These are phyloP conservation scores for Klebsormidium nitens DNA, from an alignment of 139 green algal species.

Conservation along the genomic window DNA sequence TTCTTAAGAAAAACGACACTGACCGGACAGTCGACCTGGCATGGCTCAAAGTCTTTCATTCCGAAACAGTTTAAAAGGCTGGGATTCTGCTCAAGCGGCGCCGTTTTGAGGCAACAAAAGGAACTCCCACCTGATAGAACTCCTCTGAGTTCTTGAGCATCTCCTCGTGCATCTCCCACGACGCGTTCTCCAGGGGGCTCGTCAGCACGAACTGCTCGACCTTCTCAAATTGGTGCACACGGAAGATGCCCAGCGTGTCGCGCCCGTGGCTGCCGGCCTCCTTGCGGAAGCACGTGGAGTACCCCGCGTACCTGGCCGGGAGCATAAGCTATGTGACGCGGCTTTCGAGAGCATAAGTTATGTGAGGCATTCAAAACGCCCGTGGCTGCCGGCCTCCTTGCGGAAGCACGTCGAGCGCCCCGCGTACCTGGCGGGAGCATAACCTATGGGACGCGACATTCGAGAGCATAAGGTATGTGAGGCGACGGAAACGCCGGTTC, in stretches of 20 bases:
- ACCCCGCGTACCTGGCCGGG: slow-evolving; percentile 91
- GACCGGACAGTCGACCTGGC: no score
- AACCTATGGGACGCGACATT: no score
- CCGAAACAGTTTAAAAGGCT: no score
- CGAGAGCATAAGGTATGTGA: no score
- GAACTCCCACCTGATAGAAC: slow-evolving; percentile 59
- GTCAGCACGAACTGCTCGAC: slow-evolving; percentile 97
- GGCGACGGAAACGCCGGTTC: no score
- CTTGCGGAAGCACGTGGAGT: slow-evolving; percentile 99
- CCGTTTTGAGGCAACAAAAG: not conserved
- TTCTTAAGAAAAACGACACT: no score
- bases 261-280: slow-evolving; percentile 92
- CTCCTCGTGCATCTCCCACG: slow-evolving; percentile 91
- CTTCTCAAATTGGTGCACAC: slow-evolving; percentile 98
- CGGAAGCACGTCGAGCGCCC: slow-evolving; percentile 96
- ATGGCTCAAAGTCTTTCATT: no score
- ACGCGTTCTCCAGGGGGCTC: slow-evolving; percentile 69
- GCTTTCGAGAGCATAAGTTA: slow-evolving; percentile 46
- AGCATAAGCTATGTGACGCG: no score
- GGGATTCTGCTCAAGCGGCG: no score
- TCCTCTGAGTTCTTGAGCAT: slow-evolving; percentile 92
- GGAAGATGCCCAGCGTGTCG: slow-evolving; percentile 85
- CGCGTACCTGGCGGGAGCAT: slow-evolving; percentile 54
- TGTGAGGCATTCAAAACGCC: no score
- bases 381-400: slow-evolving; percentile 91